Evolutionary conservation across 2,329 filamentous ascomycete genomes (phyloP), one percentile per base, ranked within the genome.

Genomic region (Zymoseptoria pseudotritici): DNA sequence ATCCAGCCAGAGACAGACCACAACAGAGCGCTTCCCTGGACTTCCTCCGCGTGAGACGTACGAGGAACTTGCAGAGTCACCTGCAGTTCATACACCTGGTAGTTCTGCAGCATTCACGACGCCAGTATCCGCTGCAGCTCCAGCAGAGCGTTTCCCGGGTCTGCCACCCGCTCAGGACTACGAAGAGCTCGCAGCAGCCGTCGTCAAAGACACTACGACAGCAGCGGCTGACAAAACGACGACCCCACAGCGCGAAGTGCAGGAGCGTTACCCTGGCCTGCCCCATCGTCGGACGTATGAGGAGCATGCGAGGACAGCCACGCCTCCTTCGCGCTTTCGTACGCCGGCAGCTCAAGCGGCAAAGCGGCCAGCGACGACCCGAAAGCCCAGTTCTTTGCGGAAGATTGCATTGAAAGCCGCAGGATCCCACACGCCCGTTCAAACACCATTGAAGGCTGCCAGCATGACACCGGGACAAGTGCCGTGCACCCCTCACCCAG

Each of bases 401-500:
- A 70, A 69, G 58, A 29, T 69, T 20, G 67, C 68, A 24, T 53
- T 72, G 50, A 65, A 67, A 58, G 65, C 65, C 49, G 55, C 58
- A 21, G 42, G 58, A 2, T 63, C 65, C 26, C 55, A 61, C 58
- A 71, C 70, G 9, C 70, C 71, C 3, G 66, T 70, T n/a, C 71
- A 69, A 61, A 68, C 69, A 8, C 69, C 70, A 13, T 56, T 71
- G 42, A 69, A 67, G 55, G 64, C 65, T 4, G 56, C 68, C 5
- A 63, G 60, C 8, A 65, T 65, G 55, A 72, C 69, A 29, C 70
- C 70, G 4, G 64, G 61, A 6, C 59, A 65, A 52, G 66, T 62
- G 2, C 67, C 71, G 5, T 71, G 74, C 69, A 75, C 73, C 2
- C 73, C 73, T 24, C 73, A 75, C 54, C 72, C 73, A 17, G 53